Percentiles rank a stretch among this genome's conserved stretches.
Conservation (phyloP, 805 yeast genomes). For the Candida suzukii region DNA sequence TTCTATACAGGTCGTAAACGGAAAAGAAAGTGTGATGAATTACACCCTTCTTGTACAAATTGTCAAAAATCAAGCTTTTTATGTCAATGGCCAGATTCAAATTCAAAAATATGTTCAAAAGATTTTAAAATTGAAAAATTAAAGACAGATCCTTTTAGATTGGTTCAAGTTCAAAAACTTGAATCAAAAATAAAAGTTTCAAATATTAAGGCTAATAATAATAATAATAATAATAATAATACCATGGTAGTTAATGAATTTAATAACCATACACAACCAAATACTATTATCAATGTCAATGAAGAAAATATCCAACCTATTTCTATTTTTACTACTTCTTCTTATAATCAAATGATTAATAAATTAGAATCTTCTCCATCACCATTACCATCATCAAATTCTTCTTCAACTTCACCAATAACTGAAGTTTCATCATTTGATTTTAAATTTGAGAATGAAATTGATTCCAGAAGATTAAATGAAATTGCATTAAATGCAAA, state of each 20-base stretch:
- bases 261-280: no score
- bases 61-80: neutral
- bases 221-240: neutral
- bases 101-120: neutral
- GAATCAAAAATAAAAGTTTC: neutral
- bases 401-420: neutral
- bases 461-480: no score
- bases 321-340: no score
- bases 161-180: neutral
- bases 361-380: no score
- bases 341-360: no score
- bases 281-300: no score
- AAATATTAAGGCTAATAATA: neutral
- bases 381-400: neutral
- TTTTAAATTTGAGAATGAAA: neutral
- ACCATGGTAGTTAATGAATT: neutral
- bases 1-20: neutral
- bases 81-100: neutral
- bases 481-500: neutral
- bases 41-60: neutral
- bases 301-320: no score
- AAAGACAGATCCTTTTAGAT: constrained; percentile 1
- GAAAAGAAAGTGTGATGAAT: constrained; percentile 1
- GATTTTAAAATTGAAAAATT: constrained; percentile 1
- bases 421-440: neutral